Evolutionary conservation across 805 yeast species (phyloP).

Genomic region (Komagataella kurtzmanii): DNA sequence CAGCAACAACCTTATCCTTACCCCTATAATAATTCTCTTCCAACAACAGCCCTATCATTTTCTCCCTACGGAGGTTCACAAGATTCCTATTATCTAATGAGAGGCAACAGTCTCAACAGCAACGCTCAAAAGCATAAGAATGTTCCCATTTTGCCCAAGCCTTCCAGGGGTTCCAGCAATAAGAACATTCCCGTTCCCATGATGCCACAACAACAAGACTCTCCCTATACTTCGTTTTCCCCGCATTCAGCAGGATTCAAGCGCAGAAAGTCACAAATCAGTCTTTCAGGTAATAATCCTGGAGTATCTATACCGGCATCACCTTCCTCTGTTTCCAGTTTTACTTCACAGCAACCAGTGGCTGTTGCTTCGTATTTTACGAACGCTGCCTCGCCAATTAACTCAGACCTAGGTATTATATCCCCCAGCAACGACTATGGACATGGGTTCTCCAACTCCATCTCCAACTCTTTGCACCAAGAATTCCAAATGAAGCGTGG

Average conservation of each 20-base stretch:
- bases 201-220: not conserved
- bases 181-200: not conserved
- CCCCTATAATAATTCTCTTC: not conserved
- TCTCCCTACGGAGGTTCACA: not conserved
- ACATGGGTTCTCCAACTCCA: not conserved
- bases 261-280: conserved; percentile 16
- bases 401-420: not conserved
- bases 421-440: not conserved
- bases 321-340: not conserved
- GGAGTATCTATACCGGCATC: not conserved
- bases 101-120: not conserved
- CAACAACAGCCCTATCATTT: not conserved
- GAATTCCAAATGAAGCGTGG: conserved; percentile 8
- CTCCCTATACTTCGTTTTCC: not conserved
- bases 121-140: conserved; percentile 11
- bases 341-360: not conserved
- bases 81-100: not conserved
- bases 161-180: conserved; percentile 4
- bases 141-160: conserved; percentile 22
- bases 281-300: conserved; percentile 1
- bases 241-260: conserved; percentile 10
- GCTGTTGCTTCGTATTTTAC: not conserved
- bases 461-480: conserved; percentile 5
- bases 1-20: not conserved
- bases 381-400: not conserved